Evolutionary conservation across 805 yeast species (phyloP), one percentile per base, ranked within the genome.

Genomic region (Sporopachydermia quercuum): DNA sequence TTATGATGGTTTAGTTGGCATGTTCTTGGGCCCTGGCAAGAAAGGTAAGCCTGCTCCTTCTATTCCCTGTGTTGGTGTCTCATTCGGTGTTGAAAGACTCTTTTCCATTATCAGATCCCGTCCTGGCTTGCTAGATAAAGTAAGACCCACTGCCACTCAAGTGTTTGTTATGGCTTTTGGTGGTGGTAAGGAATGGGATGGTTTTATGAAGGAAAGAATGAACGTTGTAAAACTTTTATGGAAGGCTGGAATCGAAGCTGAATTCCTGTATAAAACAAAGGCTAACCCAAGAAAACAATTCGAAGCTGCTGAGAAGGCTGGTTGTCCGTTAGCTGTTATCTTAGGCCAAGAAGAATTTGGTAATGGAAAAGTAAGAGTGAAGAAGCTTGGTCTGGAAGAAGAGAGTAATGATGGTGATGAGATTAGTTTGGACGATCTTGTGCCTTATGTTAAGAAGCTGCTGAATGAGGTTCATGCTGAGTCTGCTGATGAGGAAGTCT

Each of bases 131-230:
- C 69, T 72, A 49, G 76, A 76, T 19, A 66, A 70, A 43, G 68
- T 87, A 42, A 75, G 91, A 50, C 76, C 96, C 27, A 71, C 87
- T 18, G 76, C 89, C 33, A 93, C 98, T 15, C 94, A 91, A 58
- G 97, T 84, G 11, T 91, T 68, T 54, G 79, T 91, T 38, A 87
- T 91, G 96, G 97, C 98, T 1, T 87, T 91, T 54, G 98, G 98
- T 48, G 97, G 96, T 53, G 98, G 97, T 52, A 82, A 82, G 51
- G 93, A 80, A 45, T 87, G 96, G 96, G 76, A 69, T 44, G 98
- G 97, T 4, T 85, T 83, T 64, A 65, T 91, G 53, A 73, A 76
- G 42, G 96, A 91, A 64, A 79, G 98, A 65, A 86, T 91, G 95
- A 51, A 70, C 19, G 71, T 91, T 37, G 76, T 96, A 40, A 78